Base-by-base conservation (phyloP, 2,329 filamentous ascomycete species). In the Diaporthe sp. region DNA sequence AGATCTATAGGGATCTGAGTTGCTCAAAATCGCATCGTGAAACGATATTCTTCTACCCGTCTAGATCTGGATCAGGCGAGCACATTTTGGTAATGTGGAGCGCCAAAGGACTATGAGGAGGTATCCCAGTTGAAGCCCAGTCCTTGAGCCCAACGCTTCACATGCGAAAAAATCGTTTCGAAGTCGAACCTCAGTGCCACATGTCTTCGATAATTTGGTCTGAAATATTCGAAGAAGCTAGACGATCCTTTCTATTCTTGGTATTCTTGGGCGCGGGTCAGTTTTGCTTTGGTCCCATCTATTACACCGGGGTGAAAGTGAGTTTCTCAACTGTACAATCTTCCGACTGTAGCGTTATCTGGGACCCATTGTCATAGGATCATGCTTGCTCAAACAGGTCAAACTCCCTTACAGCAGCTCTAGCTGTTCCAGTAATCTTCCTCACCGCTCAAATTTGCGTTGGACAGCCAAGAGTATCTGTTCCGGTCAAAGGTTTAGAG, bases 1-100 rank as follows among this genome's bases (percentile, higher is more conserved):
- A 74, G 58, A 74, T 71, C 19, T 65, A 28, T 58, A 49, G 19
- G 55, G 37, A 37, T 15, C 12, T 7, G 4, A 31, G 58, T 53
- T 57, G 62, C 61, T 62, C 46, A 58, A 44, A 39, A 25, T 57
- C 46, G 25, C 49, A 25, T 57, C 34, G 25, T 34, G 15, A 8
- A 31, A 8, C 44, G 57, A 57, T 22, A 12, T 15, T 12, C 3
- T 34, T 4, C 19, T 44, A 17, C n/a, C 13, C 8, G 31, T 25
- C 8, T 8, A 8, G 19, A 10, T 28, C 12, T 10, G 22, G 13
- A 37, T 1, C 19, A n/a, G 10, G 12, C 19, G 7, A 8, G 5
- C 12, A 19, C 2, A 7, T 22, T 12, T 8, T 22, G n/a, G 10
- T 0, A 6, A 28, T n/a, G 13, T 22, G 6, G 10, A n/a, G 12